Evolutionary conservation across 352 stramenopile species (phyloP), one percentile per base, ranked within the genome.

Genomic region (Pythium myriotylum): DNA sequence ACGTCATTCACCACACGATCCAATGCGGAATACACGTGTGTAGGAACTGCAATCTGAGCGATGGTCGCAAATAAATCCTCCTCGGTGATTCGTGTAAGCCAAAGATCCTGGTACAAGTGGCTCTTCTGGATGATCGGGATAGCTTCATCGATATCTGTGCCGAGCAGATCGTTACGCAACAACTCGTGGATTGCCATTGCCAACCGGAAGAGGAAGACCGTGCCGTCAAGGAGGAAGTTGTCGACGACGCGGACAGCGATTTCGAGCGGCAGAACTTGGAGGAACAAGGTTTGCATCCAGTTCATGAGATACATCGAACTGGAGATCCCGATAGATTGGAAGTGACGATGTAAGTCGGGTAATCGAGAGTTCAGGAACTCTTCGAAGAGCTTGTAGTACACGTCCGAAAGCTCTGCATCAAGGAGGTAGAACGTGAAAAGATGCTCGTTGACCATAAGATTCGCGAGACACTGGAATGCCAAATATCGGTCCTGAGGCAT

Each of bases 401-500:
- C 79, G 19, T 65, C 74, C 4, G 86, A 87, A 8, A 95, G 74
- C 29, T 92, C 84, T 4, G 74, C 78, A 42, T 96, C 84, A 45
- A 96, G 69, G 47, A 94, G 51, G 58, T 94, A 95, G 51, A 96
- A 96, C 5, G 84, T 93, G 59, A 95, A 96, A 5, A 96, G 62
- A 32, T 95, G 88, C 54, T 96, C 86, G 32, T 94, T 79, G 27
- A 94, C 78, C 81, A 96, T 91, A 45, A 96, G 74, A 52, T 95
- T 95, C 14, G 84, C 84, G 12, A 96, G 68, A 45, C 84, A 95
- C 59, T 96, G 86, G 68, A 96, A 96, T 3, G 81, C 72, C 55
- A 92, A 51, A 41, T 85, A 94, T 19, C 82, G 76, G 55, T 95
- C 83, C 54, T 88, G 77, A 0, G 86, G 83, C 76, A 96, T 94